Conservation (phyloP, 345 rosid genomes). For the Populus pruinosa region DNA sequence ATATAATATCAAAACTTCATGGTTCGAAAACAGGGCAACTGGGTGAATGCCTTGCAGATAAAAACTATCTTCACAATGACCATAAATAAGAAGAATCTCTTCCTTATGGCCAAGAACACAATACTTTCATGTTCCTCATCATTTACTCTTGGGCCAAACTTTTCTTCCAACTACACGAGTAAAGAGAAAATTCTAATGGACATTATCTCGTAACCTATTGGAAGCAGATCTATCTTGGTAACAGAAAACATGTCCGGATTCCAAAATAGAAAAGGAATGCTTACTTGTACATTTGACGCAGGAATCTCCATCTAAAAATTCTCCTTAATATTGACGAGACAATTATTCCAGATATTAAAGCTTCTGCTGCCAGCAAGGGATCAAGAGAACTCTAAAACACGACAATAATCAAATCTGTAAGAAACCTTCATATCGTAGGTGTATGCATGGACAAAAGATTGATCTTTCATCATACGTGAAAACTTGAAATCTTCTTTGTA, state of each 20-base stretch:
- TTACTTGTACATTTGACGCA: constrained; percentile 52
- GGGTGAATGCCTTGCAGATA: not conserved
- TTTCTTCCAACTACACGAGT: not conserved
- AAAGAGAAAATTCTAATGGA: not conserved
- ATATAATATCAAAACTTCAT: not conserved
- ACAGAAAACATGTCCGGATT: constrained; percentile 1
- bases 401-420: constrained; percentile 1
- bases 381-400: constrained; percentile 72
- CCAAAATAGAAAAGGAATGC: constrained; percentile 8
- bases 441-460: not conserved
- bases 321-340: constrained; percentile 44
- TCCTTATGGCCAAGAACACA: not conserved
- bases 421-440: not conserved
- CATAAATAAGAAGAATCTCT: not conserved
- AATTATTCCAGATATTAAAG: constrained; percentile 49
- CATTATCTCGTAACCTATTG: not conserved
- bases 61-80: not conserved
- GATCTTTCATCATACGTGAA: not conserved
- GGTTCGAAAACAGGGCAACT: not conserved
- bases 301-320: constrained; percentile 40
- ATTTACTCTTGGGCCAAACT: not conserved
- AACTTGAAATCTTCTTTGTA: not conserved
- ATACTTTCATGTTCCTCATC: not conserved
- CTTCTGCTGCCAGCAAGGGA: constrained; percentile 68
- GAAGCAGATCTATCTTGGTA: not conserved